Conservation (phyloP, 2,329 filamentous ascomycete species). For the Aspergillus sp. region DNA sequence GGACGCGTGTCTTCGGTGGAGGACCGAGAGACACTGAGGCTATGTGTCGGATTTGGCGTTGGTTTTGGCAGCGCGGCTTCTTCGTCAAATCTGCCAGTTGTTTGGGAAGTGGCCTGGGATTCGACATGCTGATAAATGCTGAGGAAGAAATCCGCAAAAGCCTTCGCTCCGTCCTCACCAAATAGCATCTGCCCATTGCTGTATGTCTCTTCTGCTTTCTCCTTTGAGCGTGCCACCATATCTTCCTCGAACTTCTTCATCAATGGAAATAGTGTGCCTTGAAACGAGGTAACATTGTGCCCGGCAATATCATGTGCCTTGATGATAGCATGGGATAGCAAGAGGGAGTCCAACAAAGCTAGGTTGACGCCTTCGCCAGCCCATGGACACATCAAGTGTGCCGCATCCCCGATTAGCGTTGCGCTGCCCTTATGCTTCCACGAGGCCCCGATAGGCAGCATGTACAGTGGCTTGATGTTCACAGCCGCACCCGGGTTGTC, state of each 20-base stretch:
- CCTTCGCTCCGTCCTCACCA: slow-evolving; percentile 13
- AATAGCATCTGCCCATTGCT: slow-evolving; percentile 19
- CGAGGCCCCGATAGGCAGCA: slow-evolving; percentile 12
- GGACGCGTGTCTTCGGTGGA: too few relatives aligned
- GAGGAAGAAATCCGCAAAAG: slow-evolving; percentile 10
- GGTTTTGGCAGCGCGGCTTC: too few relatives aligned
- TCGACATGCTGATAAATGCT: not conserved
- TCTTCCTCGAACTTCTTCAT: slow-evolving; percentile 13
- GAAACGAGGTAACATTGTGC: slow-evolving; percentile 1
- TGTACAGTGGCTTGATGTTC: slow-evolving; percentile 16
- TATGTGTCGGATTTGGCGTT: too few relatives aligned
- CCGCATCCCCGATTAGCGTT: slow-evolving; percentile 24
- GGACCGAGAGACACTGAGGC: too few relatives aligned
- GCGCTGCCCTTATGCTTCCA: slow-evolving; percentile 15
- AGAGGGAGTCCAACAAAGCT: slow-evolving; percentile 20
- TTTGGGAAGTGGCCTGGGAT: not conserved
- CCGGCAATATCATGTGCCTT: slow-evolving; percentile 5
- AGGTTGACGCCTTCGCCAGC: slow-evolving; percentile 24
- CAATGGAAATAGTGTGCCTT: slow-evolving; percentile 8
- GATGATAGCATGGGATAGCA: slow-evolving; percentile 14
- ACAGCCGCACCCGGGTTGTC: slow-evolving; percentile 3
- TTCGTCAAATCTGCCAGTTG: too few relatives aligned
- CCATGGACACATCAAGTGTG: slow-evolving; percentile 24
- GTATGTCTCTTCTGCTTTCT: slow-evolving; percentile 14
- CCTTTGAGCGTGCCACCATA: slow-evolving; percentile 12